phyloP scores from a whole-genome alignment of 179 eudicot species.

The Nepenthes alata region DNA sequence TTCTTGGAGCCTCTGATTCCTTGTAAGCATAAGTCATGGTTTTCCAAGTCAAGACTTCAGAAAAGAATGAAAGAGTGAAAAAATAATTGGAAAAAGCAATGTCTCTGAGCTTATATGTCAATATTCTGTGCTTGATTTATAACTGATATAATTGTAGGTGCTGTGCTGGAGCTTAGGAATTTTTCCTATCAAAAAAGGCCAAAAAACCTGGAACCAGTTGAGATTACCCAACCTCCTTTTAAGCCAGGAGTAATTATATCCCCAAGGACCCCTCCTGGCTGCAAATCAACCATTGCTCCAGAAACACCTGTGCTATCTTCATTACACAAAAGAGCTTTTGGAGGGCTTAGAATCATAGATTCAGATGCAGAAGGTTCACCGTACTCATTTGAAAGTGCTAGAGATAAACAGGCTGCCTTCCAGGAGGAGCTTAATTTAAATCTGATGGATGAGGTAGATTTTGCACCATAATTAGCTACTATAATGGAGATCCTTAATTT shows the following conservation, averaged over 20 bases:
- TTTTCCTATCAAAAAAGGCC: conserved; percentile 7
- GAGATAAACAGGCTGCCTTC: conserved; percentile 9
- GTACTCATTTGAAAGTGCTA: conserved; percentile 20
- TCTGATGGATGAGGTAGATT: conserved; percentile 40
- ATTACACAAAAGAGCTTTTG: conserved; percentile 29
- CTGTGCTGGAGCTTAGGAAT: conserved; percentile 15
- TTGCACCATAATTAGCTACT: not conserved
- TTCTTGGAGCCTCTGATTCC: conserved; percentile 53
- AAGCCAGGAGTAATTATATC: conserved; percentile 12
- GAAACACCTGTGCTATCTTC: conserved; percentile 49
- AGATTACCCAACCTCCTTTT: conserved; percentile 19
- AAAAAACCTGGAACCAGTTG: conserved; percentile 13
- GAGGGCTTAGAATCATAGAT: conserved; percentile 17
- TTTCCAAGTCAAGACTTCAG: not conserved
- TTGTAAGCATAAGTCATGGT: conserved; percentile 26
- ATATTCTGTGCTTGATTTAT: not conserved
- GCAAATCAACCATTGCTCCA: conserved; percentile 47
- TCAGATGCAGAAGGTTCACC: conserved; percentile 32
- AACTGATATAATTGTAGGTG: conserved; percentile 20
- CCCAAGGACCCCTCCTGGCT: conserved; percentile 20
- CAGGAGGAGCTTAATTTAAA: conserved; percentile 21
- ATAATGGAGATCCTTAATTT: not conserved
- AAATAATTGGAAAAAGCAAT: not conserved
- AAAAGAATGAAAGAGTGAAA: not conserved
- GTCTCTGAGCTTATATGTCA: not conserved